These are phyloP conservation scores for Trypanosoma platydactyli DNA, from an alignment of 208 protist genomes.

Conservation along the genomic window DNA sequence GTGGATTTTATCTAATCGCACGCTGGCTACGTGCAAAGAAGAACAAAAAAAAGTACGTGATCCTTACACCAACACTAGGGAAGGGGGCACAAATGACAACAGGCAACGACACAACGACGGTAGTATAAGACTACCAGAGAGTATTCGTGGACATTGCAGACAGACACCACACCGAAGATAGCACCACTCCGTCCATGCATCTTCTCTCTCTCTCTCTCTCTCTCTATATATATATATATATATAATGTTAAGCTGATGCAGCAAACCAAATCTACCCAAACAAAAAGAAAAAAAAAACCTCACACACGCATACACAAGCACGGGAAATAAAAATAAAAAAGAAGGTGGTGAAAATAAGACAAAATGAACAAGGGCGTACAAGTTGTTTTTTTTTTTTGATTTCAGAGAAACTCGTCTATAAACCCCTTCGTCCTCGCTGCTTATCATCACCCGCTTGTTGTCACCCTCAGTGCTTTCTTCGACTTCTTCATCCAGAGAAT, in stretches of 20 bases:
- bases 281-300: constrained; percentile 1
- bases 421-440: too few relatives aligned
- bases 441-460: background rate
- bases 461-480: too few relatives aligned
- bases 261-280: background rate
- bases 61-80: constrained; percentile 9
- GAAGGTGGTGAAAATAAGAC: constrained; percentile 7
- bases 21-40: background rate
- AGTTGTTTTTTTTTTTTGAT: too few relatives aligned
- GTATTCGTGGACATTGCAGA: too few relatives aligned
- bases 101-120: too few relatives aligned
- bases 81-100: background rate
- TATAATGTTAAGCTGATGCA: background rate
- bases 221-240: constrained; percentile 3
- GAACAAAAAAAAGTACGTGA: background rate
- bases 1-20: background rate
- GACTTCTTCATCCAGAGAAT: too few relatives aligned
- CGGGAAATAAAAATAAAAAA: constrained; percentile 10
- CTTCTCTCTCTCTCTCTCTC: constrained; percentile 18
- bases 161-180: background rate
- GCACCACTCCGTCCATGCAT: background rate
- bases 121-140: too few relatives aligned
- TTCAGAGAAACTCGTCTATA: too few relatives aligned
- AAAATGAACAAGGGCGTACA: background rate
- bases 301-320: constrained; percentile 8